Evolutionary conservation across 495 filamentous ascomycete genomes (phyloP), one percentile per base, ranked within the genome.

Genomic region (Talaromyces stipitatus): DNA sequence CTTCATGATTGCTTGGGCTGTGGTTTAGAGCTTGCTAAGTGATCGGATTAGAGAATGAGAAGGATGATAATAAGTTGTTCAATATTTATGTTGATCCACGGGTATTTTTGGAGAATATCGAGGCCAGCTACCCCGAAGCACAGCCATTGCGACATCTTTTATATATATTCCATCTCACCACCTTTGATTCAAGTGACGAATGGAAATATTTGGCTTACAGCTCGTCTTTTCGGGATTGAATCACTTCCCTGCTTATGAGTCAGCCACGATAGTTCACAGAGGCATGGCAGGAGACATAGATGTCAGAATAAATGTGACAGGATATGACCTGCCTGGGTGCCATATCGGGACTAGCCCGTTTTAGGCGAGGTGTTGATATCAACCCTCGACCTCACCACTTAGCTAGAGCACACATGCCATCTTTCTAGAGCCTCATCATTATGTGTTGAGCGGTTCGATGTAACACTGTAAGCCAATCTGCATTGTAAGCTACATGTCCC

Each of bases 391-490:
- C n/a, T n/a, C n/a, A n/a, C n/a, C n/a, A n/a, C n/a, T n/a, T n/a
- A n/a, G n/a, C n/a, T n/a, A n/a, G n/a, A n/a, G n/a, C n/a, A n/a
- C n/a, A n/a, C n/a, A n/a, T n/a, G n/a, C n/a, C n/a, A n/a, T n/a
- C n/a, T n/a, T n/a, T n/a, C n/a, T n/a, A n/a, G n/a, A n/a, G n/a
- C n/a, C n/a, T n/a, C n/a, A n/a, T n/a, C n/a, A n/a, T n/a, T n/a
- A n/a, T n/a, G n/a, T n/a, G n/a, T 36, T 16, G 33, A 36, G 12
- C 14, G 2, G 33, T 36, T n/a, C 4, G 59, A 63, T 41, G 36
- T 6, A 55, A 30, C 29, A 50, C 29, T 58, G 55, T 66, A 64
- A 65, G 63, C 66, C 63, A 60, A n/a, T n/a, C n/a, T n/a, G n/a
- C n/a, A n/a, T n/a, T n/a, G n/a, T n/a, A n/a, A n/a, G n/a, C n/a